Percentiles rank a stretch among this genome's conserved stretches.
These are phyloP conservation scores for Letharia columbiana DNA, from an alignment of 495 filamentous ascomycete genomes.

Conservation along the genomic window DNA sequence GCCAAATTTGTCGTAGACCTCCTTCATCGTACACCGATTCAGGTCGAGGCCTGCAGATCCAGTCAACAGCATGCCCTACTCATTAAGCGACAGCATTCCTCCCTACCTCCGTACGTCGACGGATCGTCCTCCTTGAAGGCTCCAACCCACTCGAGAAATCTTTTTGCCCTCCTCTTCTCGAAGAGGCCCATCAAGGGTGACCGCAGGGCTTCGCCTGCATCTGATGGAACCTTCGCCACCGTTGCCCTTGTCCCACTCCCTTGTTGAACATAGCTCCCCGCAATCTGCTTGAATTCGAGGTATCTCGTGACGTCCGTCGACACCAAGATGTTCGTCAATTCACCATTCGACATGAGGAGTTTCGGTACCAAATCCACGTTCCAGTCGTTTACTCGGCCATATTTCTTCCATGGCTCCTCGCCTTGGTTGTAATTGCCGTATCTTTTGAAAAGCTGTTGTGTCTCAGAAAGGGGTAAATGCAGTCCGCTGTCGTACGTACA, in stretches of 20 bases:
- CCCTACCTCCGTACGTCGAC: slow-evolving; percentile 52
- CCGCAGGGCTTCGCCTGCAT: slow-evolving; percentile 80
- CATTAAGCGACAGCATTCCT: not conserved
- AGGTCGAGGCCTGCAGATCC: slow-evolving; percentile 64
- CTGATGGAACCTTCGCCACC: slow-evolving; percentile 93
- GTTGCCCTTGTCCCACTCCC: slow-evolving; percentile 69
- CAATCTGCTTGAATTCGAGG: slow-evolving; percentile 97
- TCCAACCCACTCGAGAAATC: slow-evolving; percentile 95
- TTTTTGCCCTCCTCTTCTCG: slow-evolving; percentile 94
- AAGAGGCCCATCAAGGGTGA: slow-evolving; percentile 95
- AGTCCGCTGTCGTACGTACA: slow-evolving; percentile 40
- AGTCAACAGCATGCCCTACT: slow-evolving; percentile 14
- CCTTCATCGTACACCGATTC: slow-evolving; percentile 74
- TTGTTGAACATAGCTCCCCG: slow-evolving; percentile 95
- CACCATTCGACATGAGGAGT: slow-evolving; percentile 95
- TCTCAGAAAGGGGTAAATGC: slow-evolving; percentile 25
- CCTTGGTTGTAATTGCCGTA: slow-evolving; percentile 73
- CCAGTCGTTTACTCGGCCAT: slow-evolving; percentile 95
- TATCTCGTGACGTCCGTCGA: slow-evolving; percentile 96
- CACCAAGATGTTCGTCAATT: slow-evolving; percentile 95
- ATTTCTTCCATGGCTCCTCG: slow-evolving; percentile 95
- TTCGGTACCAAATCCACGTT: slow-evolving; percentile 98
- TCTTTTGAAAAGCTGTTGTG: slow-evolving; percentile 77
- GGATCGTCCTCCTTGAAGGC: slow-evolving; percentile 78
- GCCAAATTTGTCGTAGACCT: slow-evolving; percentile 95